Base-by-base conservation (phyloP, 345 rosid species). In the Populus deltoides region DNA sequence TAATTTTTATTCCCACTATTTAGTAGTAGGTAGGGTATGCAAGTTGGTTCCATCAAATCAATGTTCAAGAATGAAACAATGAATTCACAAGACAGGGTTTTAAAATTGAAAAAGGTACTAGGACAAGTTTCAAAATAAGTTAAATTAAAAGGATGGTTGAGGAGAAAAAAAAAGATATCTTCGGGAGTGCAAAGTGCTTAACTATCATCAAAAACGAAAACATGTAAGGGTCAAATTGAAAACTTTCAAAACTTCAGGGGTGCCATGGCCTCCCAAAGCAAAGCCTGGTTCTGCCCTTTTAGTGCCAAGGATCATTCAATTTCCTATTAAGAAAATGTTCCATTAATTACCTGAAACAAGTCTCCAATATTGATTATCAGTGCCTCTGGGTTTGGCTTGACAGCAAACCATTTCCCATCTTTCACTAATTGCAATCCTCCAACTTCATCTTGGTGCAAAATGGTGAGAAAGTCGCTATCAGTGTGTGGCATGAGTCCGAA, bases 401-500 rank as follows among this genome's bases (percentile, higher is more conserved):
- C 95, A 3, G 94, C 89, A 49, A 93, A 77, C 99, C 98, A 93
- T 83, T 80, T 90, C 16, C 89, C 90, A 75, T 93, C 92, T 80
- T 90, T 92, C 35, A 92, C 88, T 49, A 96, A 77, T 75, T 93
- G 99, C 82, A 96, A 83, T 4, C 99, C 99, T 39, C 98, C 99
- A 6, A 96, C 98, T 29, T 88, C 87, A 73, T 96, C 99, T 80
- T 96, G 97, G 62, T 92, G 87, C 72, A 93, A 78, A 76, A 96
- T 86, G 2, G 99, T 96, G 82, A 96, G 94, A 86, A 96, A 96
- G 83, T 93, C 98, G 76, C 98, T 96, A 69, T 96, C 98, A 0
- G 99, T 96, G 84, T 96, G 99, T 3, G 99, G 97, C 89, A 90
- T 89, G 47, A 96, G 85, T 4, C 98, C 99, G 77, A 83, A 88